Percentiles rank a stretch among this genome's conserved stretches.
Evolutionary conservation across 768 basidiomycete genomes (phyloP).

Genomic region (Clathrus columnatus): DNA sequence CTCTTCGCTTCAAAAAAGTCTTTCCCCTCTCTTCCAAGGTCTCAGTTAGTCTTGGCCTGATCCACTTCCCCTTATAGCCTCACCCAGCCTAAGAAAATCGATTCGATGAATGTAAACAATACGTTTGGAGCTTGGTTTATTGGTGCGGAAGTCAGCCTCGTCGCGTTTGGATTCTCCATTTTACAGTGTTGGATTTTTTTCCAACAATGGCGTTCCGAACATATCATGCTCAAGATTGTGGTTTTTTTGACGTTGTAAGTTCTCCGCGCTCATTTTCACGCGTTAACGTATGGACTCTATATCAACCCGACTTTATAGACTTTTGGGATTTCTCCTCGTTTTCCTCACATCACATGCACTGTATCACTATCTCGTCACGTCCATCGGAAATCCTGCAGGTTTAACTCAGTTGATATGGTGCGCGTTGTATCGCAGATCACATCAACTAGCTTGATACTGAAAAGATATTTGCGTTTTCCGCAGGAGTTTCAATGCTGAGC

Average conservation of each 20-base stretch:
- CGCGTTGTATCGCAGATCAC: background rate
- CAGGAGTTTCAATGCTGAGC: background rate
- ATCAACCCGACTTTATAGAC: background rate
- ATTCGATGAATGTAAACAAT: too few species aligned
- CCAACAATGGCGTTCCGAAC: background rate
- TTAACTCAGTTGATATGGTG: background rate
- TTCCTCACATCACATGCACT: background rate
- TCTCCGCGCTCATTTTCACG: background rate
- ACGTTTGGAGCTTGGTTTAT: constrained; percentile 7
- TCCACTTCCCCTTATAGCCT: too few species aligned
- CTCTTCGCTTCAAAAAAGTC: background rate
- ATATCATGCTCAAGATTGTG: background rate
- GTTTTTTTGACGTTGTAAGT: background rate
- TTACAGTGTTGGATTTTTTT: background rate
- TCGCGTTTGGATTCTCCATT: constrained; percentile 1
- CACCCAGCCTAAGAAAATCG: too few species aligned
- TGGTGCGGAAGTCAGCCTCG: background rate
- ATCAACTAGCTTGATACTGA: background rate
- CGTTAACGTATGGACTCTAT: background rate
- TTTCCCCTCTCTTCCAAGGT: too few species aligned
- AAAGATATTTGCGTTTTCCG: too few species aligned
- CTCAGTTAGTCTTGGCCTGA: too few species aligned
- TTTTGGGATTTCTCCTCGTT: background rate
- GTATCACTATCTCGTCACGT: background rate
- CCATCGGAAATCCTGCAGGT: background rate